phyloP scores from a whole-genome alignment of 2,329 filamentous ascomycete species.

The Fusarium sp. region DNA sequence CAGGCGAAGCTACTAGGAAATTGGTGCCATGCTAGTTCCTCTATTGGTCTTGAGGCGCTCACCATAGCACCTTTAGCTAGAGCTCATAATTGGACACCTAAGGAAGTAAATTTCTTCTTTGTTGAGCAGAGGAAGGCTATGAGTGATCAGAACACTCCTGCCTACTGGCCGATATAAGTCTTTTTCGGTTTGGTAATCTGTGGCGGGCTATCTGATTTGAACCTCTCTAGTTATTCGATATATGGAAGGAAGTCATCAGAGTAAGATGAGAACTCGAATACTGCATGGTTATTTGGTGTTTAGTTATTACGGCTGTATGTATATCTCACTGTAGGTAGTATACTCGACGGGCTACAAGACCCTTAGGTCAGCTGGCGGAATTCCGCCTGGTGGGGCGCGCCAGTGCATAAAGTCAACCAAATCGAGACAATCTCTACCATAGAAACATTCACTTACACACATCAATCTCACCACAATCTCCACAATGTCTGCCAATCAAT shows the following conservation, averaged over 20 bases:
- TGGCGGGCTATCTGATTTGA: background rate
- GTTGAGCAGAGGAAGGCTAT: constrained; percentile 29
- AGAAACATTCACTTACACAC: constrained; percentile 17
- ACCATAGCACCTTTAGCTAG: constrained; percentile 35
- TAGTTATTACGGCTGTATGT: background rate
- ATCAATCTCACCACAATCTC: background rate
- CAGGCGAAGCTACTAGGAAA: constrained; percentile 32
- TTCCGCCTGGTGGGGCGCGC: constrained; percentile 26
- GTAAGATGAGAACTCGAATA: background rate
- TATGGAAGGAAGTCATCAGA: constrained; percentile 14
- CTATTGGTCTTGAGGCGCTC: constrained; percentile 34
- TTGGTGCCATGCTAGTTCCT: constrained; percentile 33
- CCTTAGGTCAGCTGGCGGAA: constrained; percentile 16
- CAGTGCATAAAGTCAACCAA: constrained; percentile 16
- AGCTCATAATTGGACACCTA: constrained; percentile 28
- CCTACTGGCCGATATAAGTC: constrained; percentile 36
- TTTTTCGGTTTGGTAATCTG: accelerated
- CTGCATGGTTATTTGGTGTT: background rate
- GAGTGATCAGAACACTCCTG: constrained; percentile 13
- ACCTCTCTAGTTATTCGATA: constrained; percentile 16
- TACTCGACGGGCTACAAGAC: background rate
- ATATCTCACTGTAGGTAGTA: background rate
- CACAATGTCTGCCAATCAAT: constrained; percentile 15
- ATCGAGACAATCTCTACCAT: constrained; percentile 1
- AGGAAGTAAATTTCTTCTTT: constrained; percentile 28